Evolutionary conservation across 805 yeast species (phyloP), one percentile per base, ranked within the genome.

Genomic region (Cyberlindnera mycetangii): DNA sequence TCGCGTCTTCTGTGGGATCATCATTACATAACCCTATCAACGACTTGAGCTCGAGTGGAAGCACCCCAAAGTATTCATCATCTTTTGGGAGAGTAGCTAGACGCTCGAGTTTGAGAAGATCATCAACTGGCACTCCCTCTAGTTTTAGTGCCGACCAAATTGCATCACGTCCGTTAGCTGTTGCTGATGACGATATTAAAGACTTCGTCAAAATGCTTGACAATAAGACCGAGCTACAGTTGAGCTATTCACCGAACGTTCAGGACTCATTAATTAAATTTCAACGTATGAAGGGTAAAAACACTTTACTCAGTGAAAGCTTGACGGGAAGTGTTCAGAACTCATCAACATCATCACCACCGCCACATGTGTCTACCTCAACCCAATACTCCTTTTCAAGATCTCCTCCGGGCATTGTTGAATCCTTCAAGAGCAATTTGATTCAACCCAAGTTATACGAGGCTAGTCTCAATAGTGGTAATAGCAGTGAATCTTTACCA

Each of bases 151-250:
- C 28, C 12, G 70, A 31, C 5, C 42, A 31, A 20, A 8, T 16
- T 7, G 15, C 46, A 5, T 12, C 46, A 7, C 44, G 39, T 10
- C 31, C 50, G 6, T 24, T 45, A 5, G 36, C 44, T 5, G 31
- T 30, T 7, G 48, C 52, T 34, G 81, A 76, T 44, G 81, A 77
- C 44, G 87, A 81, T 51, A 69, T 86, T 16, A 73, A 83, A 47
- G 86, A 83, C 40, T 86, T 86, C 67, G 84, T 86, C 37, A 71
- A 76, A 50, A 69, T 84, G 72, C 76, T 86, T 35, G 93, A 86
- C 51, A 76, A 79, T 37, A 80, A 78, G 53, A 69, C 73, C 8
- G 85, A 79, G 34, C 62, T 80, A 19, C 69, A 75, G 32, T 55
- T 59, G 17, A 54, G 46, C 15, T 50, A 53, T 30, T 44, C 61